Base-by-base conservation (phyloP, 257 asterid species). In the Catharanthus roseus region DNA sequence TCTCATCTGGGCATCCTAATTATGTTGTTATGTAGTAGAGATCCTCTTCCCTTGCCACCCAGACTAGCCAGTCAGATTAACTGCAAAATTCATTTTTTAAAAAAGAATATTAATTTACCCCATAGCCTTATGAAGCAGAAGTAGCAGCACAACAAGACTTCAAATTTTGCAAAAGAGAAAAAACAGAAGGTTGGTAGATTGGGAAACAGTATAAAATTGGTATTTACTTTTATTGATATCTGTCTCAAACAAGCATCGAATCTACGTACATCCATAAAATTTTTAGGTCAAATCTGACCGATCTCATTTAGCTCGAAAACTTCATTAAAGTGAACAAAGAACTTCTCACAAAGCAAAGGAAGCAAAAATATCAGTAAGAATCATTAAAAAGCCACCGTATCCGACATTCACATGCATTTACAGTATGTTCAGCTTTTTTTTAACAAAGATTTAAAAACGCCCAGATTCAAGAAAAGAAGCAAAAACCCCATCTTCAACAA, bases 1-100 rank as follows among this genome's bases (percentile, higher is more conserved):
- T 86, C 87, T 88, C 97, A 95, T 95, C 95, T 81, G 91, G 77
- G 73, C 86, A 86, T 74, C 84, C 77, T 50, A 71, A 70, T 75
- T 69, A 64, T 75, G 58, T 68, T 75, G 77, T 45, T 63, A 34
- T 45, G 51, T 42, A 7, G 45, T 67, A 23, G 54, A 68, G 72
- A 42, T 64, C 28, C 66, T 42, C 61, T 39, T 5, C 10, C 72
- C 78, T 55, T 54, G 10, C 70, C 79, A 71, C 47, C 54, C 50
- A 34, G 21, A 65, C 29, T 68, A 28, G 11, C 42, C 29, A 38
- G 61, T 74, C 71, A 70, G 73, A 26, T 23, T 6, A 45, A 67
- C 72, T 67, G 57, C 39, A 67, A 16, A 45, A 67, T 24, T 47
- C 18, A 15, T 41, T 15, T 38, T 38, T 38, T 8, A 34, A 49